Conservation (phyloP, 345 rosid species). For the Salix koriyanagi region DNA sequence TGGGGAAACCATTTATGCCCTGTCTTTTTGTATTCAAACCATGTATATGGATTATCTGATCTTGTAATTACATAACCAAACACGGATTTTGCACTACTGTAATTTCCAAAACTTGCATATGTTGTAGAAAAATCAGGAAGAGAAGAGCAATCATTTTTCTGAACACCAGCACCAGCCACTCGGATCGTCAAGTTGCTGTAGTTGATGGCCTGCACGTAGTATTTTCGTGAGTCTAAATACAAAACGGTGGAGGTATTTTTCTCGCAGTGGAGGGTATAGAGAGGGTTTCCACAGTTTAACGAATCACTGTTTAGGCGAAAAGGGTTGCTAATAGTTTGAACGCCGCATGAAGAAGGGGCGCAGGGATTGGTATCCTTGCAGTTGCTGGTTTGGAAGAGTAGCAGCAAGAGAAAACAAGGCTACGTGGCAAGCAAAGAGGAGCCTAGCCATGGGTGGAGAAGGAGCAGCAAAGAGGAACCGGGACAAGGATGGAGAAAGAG, state of each 20-base stretch:
- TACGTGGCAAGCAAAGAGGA: not conserved
- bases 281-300: not conserved
- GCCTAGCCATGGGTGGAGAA: not conserved
- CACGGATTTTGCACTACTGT: no score
- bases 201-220: slow-evolving; percentile 12
- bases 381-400: not conserved
- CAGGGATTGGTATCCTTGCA: not conserved
- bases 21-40: not conserved
- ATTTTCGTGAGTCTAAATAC: slow-evolving; percentile 5
- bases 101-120: not conserved
- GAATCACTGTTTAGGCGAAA: not conserved
- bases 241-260: slow-evolving; percentile 15
- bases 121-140: not conserved
- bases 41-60: not conserved
- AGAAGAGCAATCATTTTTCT: not conserved
- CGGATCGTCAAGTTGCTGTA: slow-evolving; percentile 6
- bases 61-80: no score
- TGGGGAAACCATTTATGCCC: not conserved
- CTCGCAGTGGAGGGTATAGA: slow-evolving; percentile 17
- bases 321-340: not conserved
- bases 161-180: slow-evolving; percentile 1
- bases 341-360: slow-evolving; percentile 20
- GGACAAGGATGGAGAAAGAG: not conserved
- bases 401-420: not conserved
- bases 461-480: not conserved